Conservation (phyloP, 306 rosid genomes). For the Gastrolobium villosum region DNA sequence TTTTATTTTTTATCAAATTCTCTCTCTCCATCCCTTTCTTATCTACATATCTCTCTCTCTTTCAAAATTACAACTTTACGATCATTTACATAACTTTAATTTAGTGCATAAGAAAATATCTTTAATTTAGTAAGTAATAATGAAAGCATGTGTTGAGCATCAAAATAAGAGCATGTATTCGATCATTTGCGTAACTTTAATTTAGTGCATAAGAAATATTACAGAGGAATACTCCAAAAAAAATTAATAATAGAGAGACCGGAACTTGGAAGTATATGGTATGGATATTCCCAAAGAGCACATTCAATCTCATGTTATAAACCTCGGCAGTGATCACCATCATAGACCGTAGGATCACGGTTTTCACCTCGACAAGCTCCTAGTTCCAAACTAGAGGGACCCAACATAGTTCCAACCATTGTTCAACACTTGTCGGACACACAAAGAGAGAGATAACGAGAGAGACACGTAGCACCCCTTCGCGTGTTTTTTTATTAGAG, state of each 20-base stretch:
- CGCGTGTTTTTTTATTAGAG: constrained; percentile 43
- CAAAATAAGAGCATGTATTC: too few relatives aligned
- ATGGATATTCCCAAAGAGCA: constrained; percentile 2
- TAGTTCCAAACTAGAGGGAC: neutral
- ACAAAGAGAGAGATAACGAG: neutral
- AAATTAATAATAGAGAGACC: neutral
- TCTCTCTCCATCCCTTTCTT: too few relatives aligned
- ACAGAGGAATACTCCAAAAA: neutral
- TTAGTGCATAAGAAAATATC: too few relatives aligned
- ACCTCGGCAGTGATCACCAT: constrained; percentile 30
- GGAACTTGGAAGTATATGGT: neutral
- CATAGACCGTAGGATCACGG: neutral
- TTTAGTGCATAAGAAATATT: neutral
- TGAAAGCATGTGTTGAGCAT: too few relatives aligned
- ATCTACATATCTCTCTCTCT: too few relatives aligned
- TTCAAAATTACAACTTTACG: too few relatives aligned
- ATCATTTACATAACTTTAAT: too few relatives aligned
- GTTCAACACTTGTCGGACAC: constrained; percentile 44
- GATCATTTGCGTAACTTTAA: too few relatives aligned
- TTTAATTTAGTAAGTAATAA: neutral
- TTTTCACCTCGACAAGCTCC: neutral
- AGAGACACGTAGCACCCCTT: constrained; percentile 5
- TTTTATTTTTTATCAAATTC: too few relatives aligned
- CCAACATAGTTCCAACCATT: constrained; percentile 17
- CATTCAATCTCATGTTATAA: neutral